phyloP scores from a whole-genome alignment of 345 rosid genomes.

The Citrus cavaleriei region DNA sequence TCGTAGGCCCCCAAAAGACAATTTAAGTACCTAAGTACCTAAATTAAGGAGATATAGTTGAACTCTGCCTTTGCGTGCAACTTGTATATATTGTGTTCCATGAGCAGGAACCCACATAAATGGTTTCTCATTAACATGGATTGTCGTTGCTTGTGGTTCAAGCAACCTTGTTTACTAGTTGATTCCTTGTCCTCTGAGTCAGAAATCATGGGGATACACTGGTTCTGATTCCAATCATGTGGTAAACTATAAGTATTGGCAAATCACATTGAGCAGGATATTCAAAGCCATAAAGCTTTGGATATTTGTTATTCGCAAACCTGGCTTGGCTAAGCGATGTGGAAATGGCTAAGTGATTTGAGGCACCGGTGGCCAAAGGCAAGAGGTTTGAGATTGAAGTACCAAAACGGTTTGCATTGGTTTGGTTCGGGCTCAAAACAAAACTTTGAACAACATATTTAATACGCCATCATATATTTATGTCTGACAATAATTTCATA shows the following conservation, averaged over 20 bases:
- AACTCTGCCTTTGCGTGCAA: no score
- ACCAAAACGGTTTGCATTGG: no score
- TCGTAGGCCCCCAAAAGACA: no score
- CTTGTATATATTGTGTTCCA: not conserved
- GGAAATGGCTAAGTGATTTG: not conserved
- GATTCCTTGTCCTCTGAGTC: constrained; percentile 1
- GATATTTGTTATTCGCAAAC: constrained; percentile 22
- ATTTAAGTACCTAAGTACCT: no score
- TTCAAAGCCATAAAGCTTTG: constrained; percentile 33
- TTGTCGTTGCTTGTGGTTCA: constrained; percentile 26
- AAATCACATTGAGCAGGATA: constrained; percentile 23
- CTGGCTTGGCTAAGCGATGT: constrained; percentile 25
- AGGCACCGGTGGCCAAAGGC: no score
- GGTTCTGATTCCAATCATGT: constrained; percentile 6
- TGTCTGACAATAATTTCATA: no score
- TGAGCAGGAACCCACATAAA: constrained; percentile 26
- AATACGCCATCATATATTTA: no score
- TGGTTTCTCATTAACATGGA: constrained; percentile 24
- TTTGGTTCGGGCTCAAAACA: no score
- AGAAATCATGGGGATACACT: constrained; percentile 9
- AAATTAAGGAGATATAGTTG: no score
- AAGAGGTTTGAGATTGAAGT: no score
- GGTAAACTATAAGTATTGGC: constrained; percentile 31
- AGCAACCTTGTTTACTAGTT: not conserved
- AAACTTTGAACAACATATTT: no score